Conservation (phyloP, 164 flowering plant species). For the Malania oleifera region DNA sequence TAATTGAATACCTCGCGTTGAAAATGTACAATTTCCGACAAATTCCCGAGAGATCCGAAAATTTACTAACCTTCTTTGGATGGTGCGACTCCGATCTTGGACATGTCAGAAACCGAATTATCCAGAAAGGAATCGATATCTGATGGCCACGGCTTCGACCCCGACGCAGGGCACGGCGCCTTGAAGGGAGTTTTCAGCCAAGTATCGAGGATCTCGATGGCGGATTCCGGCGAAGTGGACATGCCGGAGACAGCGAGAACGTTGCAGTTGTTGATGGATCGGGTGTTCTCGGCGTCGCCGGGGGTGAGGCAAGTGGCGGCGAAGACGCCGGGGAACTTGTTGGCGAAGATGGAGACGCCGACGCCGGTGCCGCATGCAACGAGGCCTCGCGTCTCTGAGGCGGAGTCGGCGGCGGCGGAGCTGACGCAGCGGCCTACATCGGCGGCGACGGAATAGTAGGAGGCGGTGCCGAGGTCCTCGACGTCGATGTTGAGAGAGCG, state of each 20-base stretch:
- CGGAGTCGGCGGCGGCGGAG: constrained; percentile 22
- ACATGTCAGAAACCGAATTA: constrained; percentile 55
- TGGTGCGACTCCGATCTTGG: constrained; percentile 34
- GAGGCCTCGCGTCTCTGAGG: constrained; percentile 63
- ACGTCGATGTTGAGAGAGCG: constrained; percentile 68
- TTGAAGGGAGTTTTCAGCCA: constrained; percentile 86
- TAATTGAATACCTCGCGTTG: too few relatives aligned
- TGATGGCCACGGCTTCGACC: constrained; percentile 52
- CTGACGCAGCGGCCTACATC: constrained; percentile 72
- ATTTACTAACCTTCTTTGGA: constrained; percentile 14
- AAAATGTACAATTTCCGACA: background rate
- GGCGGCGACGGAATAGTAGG: constrained; percentile 81
- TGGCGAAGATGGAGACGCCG: constrained; percentile 91
- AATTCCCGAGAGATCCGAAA: background rate
- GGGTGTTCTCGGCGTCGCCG: constrained; percentile 63
- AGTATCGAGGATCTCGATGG: constrained; percentile 51
- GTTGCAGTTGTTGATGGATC: constrained; percentile 90
- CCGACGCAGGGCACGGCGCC: constrained; percentile 82
- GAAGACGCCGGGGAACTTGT: constrained; percentile 83
- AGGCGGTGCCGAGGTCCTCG: constrained; percentile 79
- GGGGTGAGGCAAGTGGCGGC: constrained; percentile 68
- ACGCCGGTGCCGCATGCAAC: constrained; percentile 92
- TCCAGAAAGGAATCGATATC: constrained; percentile 55
- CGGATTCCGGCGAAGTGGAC: constrained; percentile 52
- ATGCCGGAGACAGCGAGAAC: constrained; percentile 85